phyloP scores from a whole-genome alignment of 176 grass and related monocot genomes.

The Oryza officinalis region DNA sequence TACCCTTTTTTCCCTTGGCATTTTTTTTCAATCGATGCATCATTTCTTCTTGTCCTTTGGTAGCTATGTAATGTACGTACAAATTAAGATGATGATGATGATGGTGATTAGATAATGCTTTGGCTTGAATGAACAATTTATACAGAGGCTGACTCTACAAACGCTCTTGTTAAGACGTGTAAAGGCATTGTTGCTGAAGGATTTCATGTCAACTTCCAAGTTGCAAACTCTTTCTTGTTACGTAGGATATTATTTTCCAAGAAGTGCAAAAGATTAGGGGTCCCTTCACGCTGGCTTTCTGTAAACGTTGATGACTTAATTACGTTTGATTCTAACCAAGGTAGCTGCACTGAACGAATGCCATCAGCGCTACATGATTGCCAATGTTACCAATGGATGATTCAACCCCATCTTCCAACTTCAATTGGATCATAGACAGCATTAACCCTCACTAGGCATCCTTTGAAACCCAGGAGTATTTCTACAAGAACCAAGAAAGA shows the following conservation, averaged over 20 bases:
- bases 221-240: not conserved
- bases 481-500: not conserved
- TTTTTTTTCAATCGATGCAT: conserved; percentile 16
- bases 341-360: not conserved
- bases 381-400: not conserved
- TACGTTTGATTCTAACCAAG: not conserved
- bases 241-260: not conserved
- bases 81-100: conserved; percentile 15
- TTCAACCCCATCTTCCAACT: not conserved
- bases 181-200: not conserved
- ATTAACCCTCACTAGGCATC: not conserved
- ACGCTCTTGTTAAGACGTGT: not conserved
- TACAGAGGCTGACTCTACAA: not conserved
- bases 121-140: not conserved
- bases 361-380: conserved; percentile 9
- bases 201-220: not conserved
- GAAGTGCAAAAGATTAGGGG: not conserved
- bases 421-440: not conserved
- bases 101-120: not conserved
- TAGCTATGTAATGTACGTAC: not conserved
- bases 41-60: conserved; percentile 5
- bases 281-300: not conserved
- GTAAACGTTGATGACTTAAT: conserved; percentile 16
- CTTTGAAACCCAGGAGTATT: not conserved
- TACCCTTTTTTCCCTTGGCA: not conserved